Evolutionary conservation across 257 asterid species (phyloP).

Genomic region (Solanum paucissectum): DNA sequence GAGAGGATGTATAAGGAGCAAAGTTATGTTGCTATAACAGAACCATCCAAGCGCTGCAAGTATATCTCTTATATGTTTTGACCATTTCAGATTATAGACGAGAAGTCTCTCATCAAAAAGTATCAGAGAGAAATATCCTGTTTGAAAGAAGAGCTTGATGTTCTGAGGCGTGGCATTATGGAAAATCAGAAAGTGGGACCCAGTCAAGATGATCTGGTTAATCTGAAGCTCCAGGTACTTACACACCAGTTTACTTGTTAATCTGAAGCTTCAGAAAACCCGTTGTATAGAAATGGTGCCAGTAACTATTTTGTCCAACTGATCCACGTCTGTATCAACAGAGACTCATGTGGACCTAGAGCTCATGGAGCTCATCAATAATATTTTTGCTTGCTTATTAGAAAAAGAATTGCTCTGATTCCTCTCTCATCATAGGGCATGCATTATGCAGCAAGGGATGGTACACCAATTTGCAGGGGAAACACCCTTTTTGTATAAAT

Average conservation of each 20-base stretch:
- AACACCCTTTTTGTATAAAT: not conserved
- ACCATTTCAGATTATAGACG: conserved; percentile 56
- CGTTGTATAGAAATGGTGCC: not conserved
- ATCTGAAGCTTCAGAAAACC: not conserved
- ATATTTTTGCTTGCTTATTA: not conserved
- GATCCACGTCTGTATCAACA: not conserved
- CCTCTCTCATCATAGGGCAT: not conserved
- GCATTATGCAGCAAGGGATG: not conserved
- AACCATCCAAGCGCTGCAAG: not conserved
- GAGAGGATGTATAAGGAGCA: not conserved
- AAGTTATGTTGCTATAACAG: not conserved
- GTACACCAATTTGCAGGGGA: not conserved
- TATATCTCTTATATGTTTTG: not conserved
- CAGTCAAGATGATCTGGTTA: conserved; percentile 63
- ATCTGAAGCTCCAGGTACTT: conserved; percentile 62
- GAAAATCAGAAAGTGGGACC: conserved; percentile 52
- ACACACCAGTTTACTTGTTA: not conserved
- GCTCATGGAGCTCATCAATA: not conserved
- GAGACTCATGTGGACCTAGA: not conserved
- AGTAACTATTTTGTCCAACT: not conserved
- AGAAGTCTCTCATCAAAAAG: conserved; percentile 82
- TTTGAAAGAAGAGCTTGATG: conserved; percentile 74
- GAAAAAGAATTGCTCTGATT: not conserved
- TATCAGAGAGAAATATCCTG: conserved; percentile 74
- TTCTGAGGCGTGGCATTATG: conserved; percentile 61